Evolutionary conservation across 352 stramenopile species (phyloP), one percentile per base, ranked within the genome.

Genomic region (Globisporangium middletonii): DNA sequence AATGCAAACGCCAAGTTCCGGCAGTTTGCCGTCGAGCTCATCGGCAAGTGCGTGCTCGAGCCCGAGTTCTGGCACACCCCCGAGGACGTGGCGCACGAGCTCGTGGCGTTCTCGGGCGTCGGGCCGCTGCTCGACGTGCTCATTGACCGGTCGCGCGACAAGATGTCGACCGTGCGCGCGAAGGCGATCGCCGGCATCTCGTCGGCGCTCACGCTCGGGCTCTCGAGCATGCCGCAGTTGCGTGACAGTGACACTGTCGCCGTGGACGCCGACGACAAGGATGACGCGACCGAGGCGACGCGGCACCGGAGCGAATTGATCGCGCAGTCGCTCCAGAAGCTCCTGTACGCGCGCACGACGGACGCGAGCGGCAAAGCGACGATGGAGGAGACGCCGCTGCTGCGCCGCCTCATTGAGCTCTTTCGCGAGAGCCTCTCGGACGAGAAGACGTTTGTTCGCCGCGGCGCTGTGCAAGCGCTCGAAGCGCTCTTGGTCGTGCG

Each of bases 371-470:
- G 73, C 2, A 68, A 66, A 12, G 67, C 54, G 38, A 65, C 44
- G 1, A 59, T 77, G 6, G 59, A 84, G 59, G 73, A 91, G 67
- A 89, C 77, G 0, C 60, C 72, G n/a, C 46, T 93, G 42, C 82
- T 92, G 77, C 69, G 71, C 30, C 72, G 72, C 16, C 66, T 95
- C 19, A 62, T 92, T 43, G 73, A 85, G 35, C 66, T 95, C 12
- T 93, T 92, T 53, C 73, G 82, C 45, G 79, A 89, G 38, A 73
- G 81, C 7, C 58, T 95, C 15, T 54, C 73, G 3, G 86, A 95
- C 55, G 86, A 94, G 8, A 95, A 93, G 55, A 92, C 83, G 3
- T 92, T 85, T 30, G 86, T 95, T 7, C 83, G 86, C 19, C 84
- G 77, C 53, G 83, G 81, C 42, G 82, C 86, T 8, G 68, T 95